Evolutionary conservation across 306 rosid species (phyloP).

Genomic region (Malus asiatica): DNA sequence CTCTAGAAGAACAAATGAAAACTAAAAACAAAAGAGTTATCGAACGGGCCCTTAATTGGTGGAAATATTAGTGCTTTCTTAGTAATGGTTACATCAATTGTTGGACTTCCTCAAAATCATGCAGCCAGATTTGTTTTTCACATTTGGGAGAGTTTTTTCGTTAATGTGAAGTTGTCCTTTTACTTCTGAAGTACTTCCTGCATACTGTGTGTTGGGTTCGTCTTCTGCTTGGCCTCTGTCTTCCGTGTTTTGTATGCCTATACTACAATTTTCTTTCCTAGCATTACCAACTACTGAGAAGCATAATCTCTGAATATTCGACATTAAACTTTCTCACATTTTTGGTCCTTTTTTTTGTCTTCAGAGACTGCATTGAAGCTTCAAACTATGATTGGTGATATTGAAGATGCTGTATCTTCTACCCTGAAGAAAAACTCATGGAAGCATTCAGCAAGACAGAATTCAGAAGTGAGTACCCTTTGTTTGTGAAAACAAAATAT

Average conservation of each 20-base stretch:
- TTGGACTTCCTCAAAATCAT: not conserved
- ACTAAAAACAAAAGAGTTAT: no score
- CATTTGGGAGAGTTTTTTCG: not conserved
- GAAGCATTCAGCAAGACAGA: constrained; percentile 41
- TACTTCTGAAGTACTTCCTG: not conserved
- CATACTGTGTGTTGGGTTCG: not conserved
- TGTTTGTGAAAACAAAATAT: constrained; percentile 8
- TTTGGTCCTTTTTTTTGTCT: constrained; percentile 21
- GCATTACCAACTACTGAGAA: not conserved
- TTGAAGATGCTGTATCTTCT: constrained; percentile 82
- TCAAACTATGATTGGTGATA: constrained; percentile 78
- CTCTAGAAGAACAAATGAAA: not conserved
- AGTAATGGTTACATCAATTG: not conserved
- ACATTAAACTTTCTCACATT: constrained; percentile 1
- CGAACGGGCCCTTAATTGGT: not conserved
- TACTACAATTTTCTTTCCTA: not conserved
- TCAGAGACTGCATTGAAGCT: constrained; percentile 88
- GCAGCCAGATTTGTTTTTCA: not conserved
- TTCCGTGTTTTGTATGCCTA: not conserved
- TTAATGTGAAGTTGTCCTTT: not conserved
- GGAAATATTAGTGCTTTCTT: not conserved
- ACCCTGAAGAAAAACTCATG: constrained; percentile 61
- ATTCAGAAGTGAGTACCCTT: constrained; percentile 59
- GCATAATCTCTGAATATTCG: not conserved
- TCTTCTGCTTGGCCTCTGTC: not conserved